Percentiles rank a stretch among this genome's conserved stretches.
phyloP scores from a whole-genome alignment of 2,329 filamentous ascomycete species.

The Xylariaceae sp. region DNA sequence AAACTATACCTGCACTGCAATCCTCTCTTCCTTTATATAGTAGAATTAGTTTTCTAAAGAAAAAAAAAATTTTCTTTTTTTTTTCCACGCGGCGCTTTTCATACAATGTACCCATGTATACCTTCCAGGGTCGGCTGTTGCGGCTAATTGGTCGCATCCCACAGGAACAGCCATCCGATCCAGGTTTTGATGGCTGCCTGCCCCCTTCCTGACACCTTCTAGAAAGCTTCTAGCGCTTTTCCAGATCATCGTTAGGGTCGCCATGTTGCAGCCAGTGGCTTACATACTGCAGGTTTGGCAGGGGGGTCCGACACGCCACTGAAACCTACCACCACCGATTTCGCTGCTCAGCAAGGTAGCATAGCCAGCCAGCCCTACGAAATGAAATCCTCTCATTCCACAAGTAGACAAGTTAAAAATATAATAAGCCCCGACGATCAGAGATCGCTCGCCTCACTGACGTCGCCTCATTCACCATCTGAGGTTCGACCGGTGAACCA shows the following conservation, averaged over 20 bases:
- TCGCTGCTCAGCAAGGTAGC: conserved; percentile 15
- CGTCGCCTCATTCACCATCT: background rate
- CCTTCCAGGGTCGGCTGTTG: conserved; percentile 12
- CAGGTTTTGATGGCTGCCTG: conserved; percentile 3
- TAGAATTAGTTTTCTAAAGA: background rate
- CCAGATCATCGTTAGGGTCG: conserved; percentile 15
- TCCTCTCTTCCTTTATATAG: background rate
- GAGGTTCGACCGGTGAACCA: conserved; percentile 5
- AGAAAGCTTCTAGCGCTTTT: conserved; percentile 32
- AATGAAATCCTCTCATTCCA: background rate
- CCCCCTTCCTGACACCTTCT: conserved; percentile 27
- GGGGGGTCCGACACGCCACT: background rate
- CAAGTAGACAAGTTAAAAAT: too few species aligned
- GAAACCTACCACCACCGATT: conserved; percentile 16
- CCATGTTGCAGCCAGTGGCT: conserved; percentile 7
- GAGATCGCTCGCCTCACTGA: conserved; percentile 10
- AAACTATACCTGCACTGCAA: background rate
- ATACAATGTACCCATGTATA: too few species aligned
- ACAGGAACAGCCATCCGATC: conserved; percentile 27
- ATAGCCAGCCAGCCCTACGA: conserved; percentile 22
- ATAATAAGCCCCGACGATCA: conserved; percentile 1
- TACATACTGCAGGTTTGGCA: too few species aligned
- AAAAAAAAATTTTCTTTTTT: background rate
- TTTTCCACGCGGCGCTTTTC: conserved; percentile 4
- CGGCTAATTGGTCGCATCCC: conserved; percentile 17